Evolutionary conservation across 257 asterid species (phyloP).

Genomic region (Penstemon eatonii): DNA sequence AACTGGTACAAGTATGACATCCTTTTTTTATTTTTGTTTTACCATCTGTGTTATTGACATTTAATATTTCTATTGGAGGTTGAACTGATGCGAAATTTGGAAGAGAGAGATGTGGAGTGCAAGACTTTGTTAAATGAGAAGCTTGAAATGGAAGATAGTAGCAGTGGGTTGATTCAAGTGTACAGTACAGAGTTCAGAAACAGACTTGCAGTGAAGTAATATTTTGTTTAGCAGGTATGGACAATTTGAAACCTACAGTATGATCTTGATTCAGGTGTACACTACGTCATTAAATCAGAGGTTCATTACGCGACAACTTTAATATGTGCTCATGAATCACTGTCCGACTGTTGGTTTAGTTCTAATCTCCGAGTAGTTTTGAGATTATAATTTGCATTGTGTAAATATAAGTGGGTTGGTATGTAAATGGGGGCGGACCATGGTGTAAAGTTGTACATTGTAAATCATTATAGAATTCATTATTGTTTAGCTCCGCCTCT

Average conservation of each 20-base stretch:
- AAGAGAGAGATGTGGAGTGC: conserved; percentile 66
- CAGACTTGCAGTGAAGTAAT: conserved; percentile 29
- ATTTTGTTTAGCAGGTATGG: conserved; percentile 20
- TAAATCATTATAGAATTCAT: too few species aligned
- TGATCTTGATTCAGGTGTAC: conserved; percentile 14
- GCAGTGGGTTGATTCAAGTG: conserved; percentile 39
- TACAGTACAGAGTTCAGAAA: conserved; percentile 33
- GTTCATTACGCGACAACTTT: too few species aligned
- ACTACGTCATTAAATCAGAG: neutral
- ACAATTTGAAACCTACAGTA: neutral
- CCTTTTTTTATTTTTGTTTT: neutral
- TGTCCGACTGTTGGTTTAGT: too few species aligned
- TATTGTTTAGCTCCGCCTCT: too few species aligned
- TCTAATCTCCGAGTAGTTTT: too few species aligned
- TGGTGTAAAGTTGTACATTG: too few species aligned
- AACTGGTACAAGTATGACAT: neutral
- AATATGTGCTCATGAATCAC: too few species aligned
- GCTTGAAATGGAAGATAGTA: conserved; percentile 56
- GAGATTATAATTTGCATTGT: too few species aligned
- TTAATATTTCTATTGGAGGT: conserved; percentile 45
- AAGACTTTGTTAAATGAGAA: conserved; percentile 65
- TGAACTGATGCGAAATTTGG: conserved; percentile 60
- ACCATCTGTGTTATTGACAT: conserved; percentile 8
- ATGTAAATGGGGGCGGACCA: too few species aligned
- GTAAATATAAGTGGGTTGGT: too few species aligned